Percentiles rank a stretch among this genome's conserved stretches.
These are phyloP conservation scores for Thermomucor indicae-seudaticae DNA, from an alignment of 371 early-diverging fungal genomes.

Conservation along the genomic window DNA sequence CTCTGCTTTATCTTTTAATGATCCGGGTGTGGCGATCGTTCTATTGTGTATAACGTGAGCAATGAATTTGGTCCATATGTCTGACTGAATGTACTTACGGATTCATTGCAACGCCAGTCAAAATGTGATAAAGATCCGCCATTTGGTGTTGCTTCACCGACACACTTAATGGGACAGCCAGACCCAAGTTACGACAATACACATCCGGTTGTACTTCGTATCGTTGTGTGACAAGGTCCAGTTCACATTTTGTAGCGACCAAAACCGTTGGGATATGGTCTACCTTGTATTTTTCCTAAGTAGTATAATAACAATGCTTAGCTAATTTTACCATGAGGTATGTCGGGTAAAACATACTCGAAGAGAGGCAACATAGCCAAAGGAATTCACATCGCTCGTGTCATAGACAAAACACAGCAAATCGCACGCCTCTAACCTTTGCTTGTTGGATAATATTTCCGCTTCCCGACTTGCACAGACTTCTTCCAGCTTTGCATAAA, in stretches of 20 bases:
- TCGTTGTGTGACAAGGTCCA: conserved; percentile 81
- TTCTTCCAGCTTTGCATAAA: conserved; percentile 79
- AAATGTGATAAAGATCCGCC: conserved; percentile 83
- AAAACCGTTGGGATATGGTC: conserved; percentile 84
- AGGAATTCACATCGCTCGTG: conserved; percentile 89
- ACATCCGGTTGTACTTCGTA: conserved; percentile 86
- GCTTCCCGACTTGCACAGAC: conserved; percentile 74
- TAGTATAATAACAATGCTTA: not conserved
- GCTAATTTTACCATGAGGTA: not conserved
- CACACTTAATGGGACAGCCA: conserved; percentile 84
- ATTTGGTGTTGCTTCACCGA: conserved; percentile 82
- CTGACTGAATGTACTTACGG: conserved; percentile 48
- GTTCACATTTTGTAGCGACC: conserved; percentile 92
- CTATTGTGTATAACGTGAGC: conserved; percentile 6
- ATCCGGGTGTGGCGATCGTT: conserved; percentile 41
- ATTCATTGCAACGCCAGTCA: conserved; percentile 85
- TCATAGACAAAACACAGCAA: conserved; percentile 93
- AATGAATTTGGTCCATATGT: not conserved
- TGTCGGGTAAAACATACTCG: conserved; percentile 53
- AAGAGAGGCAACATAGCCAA: conserved; percentile 82
- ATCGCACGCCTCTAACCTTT: conserved; percentile 84
- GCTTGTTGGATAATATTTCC: conserved; percentile 74
- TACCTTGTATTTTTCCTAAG: conserved; percentile 74
- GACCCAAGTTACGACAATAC: conserved; percentile 82
- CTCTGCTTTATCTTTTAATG: conserved; percentile 32